Conservation (phyloP, 768 basidiomycete species). For the Kwoniella sp. region DNA sequence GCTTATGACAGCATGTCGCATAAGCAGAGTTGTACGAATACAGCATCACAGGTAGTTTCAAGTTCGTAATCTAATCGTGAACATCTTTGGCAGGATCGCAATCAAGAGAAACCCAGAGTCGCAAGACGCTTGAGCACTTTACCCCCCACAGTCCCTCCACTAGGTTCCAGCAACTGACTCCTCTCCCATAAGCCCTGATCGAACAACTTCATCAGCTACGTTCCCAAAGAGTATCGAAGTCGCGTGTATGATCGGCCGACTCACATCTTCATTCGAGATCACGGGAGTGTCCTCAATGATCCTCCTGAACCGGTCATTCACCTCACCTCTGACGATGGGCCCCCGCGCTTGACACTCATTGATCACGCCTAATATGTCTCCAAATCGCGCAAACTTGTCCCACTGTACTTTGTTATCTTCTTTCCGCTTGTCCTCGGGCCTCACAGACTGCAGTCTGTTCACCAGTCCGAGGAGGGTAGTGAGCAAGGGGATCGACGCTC, state of each 20-base stretch:
- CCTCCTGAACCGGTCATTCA: constrained; percentile 29
- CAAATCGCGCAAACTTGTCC: constrained; percentile 95
- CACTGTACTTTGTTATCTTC: constrained; percentile 75
- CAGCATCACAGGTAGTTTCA: too few relatives aligned
- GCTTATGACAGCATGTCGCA: too few relatives aligned
- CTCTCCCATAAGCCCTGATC: constrained; percentile 21
- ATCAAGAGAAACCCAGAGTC: constrained; percentile 16
- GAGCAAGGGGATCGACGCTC: constrained; percentile 78
- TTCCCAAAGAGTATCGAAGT: too few relatives aligned
- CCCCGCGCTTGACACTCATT: constrained; percentile 72
- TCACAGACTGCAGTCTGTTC: constrained; percentile 75
- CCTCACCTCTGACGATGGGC: constrained; percentile 28
- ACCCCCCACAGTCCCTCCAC: constrained; percentile 23
- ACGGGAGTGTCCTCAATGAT: constrained; percentile 46
- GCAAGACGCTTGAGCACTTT: constrained; percentile 22
- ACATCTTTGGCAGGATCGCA: too few relatives aligned
- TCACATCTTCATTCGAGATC: constrained; percentile 51
- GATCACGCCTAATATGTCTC: constrained; percentile 76
- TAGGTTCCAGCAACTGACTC: constrained; percentile 23
- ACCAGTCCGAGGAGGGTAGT: constrained; percentile 89
- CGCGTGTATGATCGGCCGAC: constrained; percentile 23
- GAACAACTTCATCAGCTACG: neutral
- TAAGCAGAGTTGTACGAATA: too few relatives aligned
- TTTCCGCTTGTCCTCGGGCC: constrained; percentile 68
- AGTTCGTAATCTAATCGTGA: too few relatives aligned